Base-by-base conservation (phyloP, 2,329 filamentous ascomycete genomes). In the Phyllosticta citrichinensis region DNA sequence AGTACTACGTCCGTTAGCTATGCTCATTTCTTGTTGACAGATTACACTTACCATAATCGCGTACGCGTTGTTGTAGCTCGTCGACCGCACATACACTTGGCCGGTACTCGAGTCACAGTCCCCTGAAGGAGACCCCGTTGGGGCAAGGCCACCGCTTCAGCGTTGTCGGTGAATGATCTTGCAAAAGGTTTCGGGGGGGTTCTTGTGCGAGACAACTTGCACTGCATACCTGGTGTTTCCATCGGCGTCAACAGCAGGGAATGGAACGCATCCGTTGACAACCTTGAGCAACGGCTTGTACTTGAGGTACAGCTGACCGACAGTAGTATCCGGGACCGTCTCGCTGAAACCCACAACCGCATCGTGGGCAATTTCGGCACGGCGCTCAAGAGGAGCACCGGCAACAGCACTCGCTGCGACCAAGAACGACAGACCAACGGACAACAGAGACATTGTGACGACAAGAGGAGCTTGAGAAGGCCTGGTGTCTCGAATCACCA, bases 231-330 rank as follows among this genome's bases (percentile, higher is more conserved):
- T 75, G 17, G 80, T 85, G 65, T 86, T 77, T 2, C 84, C 84
- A 0, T 73, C 69, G 0, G 76, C 76, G 63, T 87, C 80, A 1
- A 87, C 83, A 1, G 80, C 83, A 0, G 83, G 83, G 67, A 84
- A 87, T 0, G 83, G 82, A 9, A 86, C 83, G 63, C 84, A 87
- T 54, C 84, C 83, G 65, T 82, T 81, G 19, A 77, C 75, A 5
- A 85, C 79, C 11, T 82, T 66, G 5, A 85, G 74, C 58, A 74
- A 77, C 0, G 82, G 83, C 70, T 85, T 79, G 70, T 83, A 85
- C 58, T 80, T 79, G 52, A 80, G 68, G 64, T 82, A 82, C 24
- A 83, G 68, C 2, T 73, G 68, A 14, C 83, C 83, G 17, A 53
- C 17, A 0, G 71, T 68, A 1, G 72, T 72, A 52, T 70, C 72